Conservation (phyloP, 805 yeast species). For the Myxozyma mucilagina region DNA sequence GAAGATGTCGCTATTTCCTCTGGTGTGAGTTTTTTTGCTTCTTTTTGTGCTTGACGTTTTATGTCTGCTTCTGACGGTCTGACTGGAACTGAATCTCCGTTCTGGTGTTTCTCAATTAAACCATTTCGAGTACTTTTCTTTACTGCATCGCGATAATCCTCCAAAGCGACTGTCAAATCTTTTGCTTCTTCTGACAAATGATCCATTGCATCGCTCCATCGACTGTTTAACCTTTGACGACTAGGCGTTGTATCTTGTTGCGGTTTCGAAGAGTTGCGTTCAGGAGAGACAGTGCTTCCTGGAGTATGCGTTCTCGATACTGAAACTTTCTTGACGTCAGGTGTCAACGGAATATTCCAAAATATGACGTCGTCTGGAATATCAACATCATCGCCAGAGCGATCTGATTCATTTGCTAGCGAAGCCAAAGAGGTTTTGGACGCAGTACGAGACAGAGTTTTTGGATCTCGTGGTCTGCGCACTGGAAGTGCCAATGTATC, state of each 20-base stretch:
- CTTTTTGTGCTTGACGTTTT: constrained; percentile 1
- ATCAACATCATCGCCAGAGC: constrained; percentile 54
- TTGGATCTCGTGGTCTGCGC: constrained; percentile 9
- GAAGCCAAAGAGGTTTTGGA: background rate
- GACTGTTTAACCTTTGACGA: background rate
- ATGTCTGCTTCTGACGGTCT: background rate
- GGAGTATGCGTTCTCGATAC: background rate
- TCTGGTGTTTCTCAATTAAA: constrained; percentile 6
- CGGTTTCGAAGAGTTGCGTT: background rate
- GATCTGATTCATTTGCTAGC: constrained; percentile 35
- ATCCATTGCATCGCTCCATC: constrained; percentile 37
- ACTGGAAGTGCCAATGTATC: constrained; percentile 10
- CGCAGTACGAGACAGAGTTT: background rate
- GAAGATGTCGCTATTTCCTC: constrained; percentile 40
- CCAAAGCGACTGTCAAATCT: constrained; percentile 40
- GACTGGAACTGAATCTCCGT: background rate
- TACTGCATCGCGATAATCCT: constrained; percentile 26
- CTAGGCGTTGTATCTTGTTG: background rate
- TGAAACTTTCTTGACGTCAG: constrained; percentile 35
- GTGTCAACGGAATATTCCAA: constrained; percentile 66
- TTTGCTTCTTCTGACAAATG: constrained; percentile 42
- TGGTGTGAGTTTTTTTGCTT: background rate
- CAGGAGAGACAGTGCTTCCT: constrained; percentile 1
- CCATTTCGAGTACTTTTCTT: constrained; percentile 1
- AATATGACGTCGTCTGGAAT: constrained; percentile 55